phyloP scores from a whole-genome alignment of 352 stramenopile species.

The Phytophthora gonapodyides region DNA sequence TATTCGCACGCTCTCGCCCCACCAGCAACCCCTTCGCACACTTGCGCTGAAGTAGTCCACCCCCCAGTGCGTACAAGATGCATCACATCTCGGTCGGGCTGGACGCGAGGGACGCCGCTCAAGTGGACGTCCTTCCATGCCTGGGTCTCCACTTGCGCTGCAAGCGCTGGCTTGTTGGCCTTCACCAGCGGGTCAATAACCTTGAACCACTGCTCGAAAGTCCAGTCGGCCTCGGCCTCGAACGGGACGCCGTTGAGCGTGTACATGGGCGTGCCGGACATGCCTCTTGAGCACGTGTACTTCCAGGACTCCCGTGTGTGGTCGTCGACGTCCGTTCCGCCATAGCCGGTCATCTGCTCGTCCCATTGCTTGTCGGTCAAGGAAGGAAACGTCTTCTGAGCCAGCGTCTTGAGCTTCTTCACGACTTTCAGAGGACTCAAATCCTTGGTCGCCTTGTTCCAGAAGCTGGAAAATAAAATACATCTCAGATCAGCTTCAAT shows the following conservation, averaged over 20 bases:
- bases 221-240: conserved; percentile 71
- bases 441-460: conserved; percentile 85
- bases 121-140: conserved; percentile 52
- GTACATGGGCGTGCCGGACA: conserved; percentile 80
- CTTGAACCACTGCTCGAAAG: conserved; percentile 68
- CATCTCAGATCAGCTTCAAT: conserved; percentile 2
- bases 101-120: conserved; percentile 43
- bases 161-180: conserved; percentile 39
- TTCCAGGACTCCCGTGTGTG: conserved; percentile 73
- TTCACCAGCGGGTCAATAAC: conserved; percentile 51
- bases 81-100: conserved; percentile 62
- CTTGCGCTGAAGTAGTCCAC: conserved; percentile 39
- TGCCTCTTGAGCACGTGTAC: conserved; percentile 76
- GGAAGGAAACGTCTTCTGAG: conserved; percentile 66
- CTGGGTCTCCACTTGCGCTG: conserved; percentile 42
- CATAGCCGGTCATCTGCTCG: conserved; percentile 74
- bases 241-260: conserved; percentile 81
- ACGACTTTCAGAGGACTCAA: conserved; percentile 69
- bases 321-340: conserved; percentile 70
- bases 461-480: conserved; percentile 46
- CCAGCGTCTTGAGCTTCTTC: conserved; percentile 58
- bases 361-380: conserved; percentile 71
- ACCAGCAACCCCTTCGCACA: conserved; percentile 39
- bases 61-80: conserved; percentile 46
- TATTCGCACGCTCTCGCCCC: conserved; percentile 70